Percentiles rank a stretch among this genome's conserved stretches.
Evolutionary conservation across 83 land plant genomes (phyloP).

Genomic region (Diphasiastrum complanatum): DNA sequence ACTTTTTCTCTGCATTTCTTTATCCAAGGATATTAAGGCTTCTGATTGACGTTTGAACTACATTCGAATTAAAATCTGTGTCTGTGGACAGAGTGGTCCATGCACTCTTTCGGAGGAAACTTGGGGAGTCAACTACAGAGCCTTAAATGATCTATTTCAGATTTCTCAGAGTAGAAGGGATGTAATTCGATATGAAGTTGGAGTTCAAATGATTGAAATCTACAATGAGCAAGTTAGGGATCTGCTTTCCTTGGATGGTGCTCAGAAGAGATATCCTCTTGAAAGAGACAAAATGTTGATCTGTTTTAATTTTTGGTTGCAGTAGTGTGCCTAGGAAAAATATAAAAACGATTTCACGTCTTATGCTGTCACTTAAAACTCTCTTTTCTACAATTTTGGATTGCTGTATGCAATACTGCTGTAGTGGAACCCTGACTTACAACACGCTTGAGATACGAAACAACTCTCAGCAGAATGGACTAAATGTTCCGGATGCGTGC

Average conservation of each 20-base stretch:
- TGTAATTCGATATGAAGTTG: constrained; percentile 4
- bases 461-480: constrained; percentile 72
- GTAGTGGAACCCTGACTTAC: too few species aligned
- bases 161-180: constrained; percentile 1
- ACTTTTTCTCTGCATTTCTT: too few species aligned
- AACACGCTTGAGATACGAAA: too few species aligned
- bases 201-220: constrained; percentile 15
- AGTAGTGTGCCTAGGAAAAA: too few species aligned
- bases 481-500: constrained; percentile 88
- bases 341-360: too few species aligned
- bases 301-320: too few species aligned
- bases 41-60: too few species aligned
- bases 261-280: constrained; percentile 2
- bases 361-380: too few species aligned
- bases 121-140: constrained; percentile 15
- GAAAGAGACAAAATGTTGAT: not conserved
- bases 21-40: too few species aligned
- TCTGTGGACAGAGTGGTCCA: constrained; percentile 16
- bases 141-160: constrained; percentile 11
- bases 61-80: too few species aligned
- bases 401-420: too few species aligned
- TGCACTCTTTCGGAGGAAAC: not conserved
- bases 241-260: constrained; percentile 5
- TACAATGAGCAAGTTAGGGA: constrained; percentile 15
- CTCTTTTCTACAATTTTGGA: too few species aligned